Base-by-base conservation (phyloP, 2,329 filamentous ascomycete genomes). In the Chalaropsis ovoidea region DNA sequence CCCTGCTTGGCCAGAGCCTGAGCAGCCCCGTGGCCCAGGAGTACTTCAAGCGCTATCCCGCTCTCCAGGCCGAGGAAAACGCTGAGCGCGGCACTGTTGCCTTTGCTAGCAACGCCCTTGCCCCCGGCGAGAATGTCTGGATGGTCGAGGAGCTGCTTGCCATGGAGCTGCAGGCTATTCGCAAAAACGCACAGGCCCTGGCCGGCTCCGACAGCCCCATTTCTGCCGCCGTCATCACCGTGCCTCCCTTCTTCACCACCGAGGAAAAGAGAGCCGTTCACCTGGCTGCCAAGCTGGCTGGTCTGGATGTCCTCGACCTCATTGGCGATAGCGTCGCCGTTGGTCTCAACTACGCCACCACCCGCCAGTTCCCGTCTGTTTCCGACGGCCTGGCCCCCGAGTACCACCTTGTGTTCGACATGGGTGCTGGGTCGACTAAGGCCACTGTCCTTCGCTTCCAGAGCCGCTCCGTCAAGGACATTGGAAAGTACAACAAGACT, bases 401-500 rank as follows among this genome's bases (percentile, higher is more conserved):
- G 76, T 84, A 92, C 71, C 90, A 99, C 77, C 78, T 99, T 74
- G 85, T 99, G 39, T 99, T 94, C 73, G 94, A 99, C 74, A 97
- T 99, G 92, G 94, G 94, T 70, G 92, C 94, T 70, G 94, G 94
- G 3, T 96, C 90, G 58, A 89, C 93, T 41, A 95, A 90, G 71
- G 93, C 93, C 3, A 94, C 91, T 6, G 79, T 99, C 63, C 77
- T 99, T 73, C 88, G 86, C 71, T 96, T 99, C 77, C 92, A 96
- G 75, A 88, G 89, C 73, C 86, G 87, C 70, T 86, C 82, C 1
- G 87, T 97, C 69, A 99, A 97, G 80, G 93, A 96, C 71, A 77
- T 93, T 65, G 92, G 91, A 70, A 91, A 89, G 75, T 93, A 84
- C 79, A 97, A 96, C 81, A 97, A 97, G 83, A 96, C 91, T 1